phyloP scores from a whole-genome alignment of 106 monocot genomes.

The Xerophyta viscosa region DNA sequence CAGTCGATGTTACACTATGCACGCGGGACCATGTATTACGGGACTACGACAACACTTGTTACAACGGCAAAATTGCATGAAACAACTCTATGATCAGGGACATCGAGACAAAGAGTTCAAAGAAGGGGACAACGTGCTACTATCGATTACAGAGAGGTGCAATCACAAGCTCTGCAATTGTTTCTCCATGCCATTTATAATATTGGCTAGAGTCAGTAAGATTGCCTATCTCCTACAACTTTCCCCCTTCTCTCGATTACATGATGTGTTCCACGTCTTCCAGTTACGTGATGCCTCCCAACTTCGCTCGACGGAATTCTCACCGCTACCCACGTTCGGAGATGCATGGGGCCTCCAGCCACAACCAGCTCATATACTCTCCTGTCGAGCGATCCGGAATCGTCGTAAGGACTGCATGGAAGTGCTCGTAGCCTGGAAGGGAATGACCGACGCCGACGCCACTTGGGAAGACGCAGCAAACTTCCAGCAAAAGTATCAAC shows the following conservation, averaged over 20 bases:
- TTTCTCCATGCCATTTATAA: not conserved
- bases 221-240: not conserved
- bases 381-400: too few relatives aligned
- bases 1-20: not conserved
- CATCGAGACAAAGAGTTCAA: not conserved
- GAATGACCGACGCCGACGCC: too few relatives aligned
- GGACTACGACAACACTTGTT: not conserved
- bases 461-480: too few relatives aligned
- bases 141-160: not conserved
- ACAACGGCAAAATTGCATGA: not conserved
- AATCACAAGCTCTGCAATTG: not conserved
- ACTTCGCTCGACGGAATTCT: too few relatives aligned
- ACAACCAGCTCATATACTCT: too few relatives aligned
- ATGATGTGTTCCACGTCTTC: not conserved
- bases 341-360: too few relatives aligned
- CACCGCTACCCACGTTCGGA: too few relatives aligned
- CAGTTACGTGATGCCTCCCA: not conserved
- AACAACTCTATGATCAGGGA: not conserved
- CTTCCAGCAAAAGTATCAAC: too few relatives aligned
- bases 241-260: not conserved
- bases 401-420: too few relatives aligned
- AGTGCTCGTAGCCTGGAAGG: too few relatives aligned
- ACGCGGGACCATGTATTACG: not conserved
- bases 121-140: not conserved
- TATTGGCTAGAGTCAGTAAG: not conserved